These are phyloP conservation scores for Cadophora malorum DNA, from an alignment of 2,329 filamentous ascomycete genomes.

Conservation along the genomic window DNA sequence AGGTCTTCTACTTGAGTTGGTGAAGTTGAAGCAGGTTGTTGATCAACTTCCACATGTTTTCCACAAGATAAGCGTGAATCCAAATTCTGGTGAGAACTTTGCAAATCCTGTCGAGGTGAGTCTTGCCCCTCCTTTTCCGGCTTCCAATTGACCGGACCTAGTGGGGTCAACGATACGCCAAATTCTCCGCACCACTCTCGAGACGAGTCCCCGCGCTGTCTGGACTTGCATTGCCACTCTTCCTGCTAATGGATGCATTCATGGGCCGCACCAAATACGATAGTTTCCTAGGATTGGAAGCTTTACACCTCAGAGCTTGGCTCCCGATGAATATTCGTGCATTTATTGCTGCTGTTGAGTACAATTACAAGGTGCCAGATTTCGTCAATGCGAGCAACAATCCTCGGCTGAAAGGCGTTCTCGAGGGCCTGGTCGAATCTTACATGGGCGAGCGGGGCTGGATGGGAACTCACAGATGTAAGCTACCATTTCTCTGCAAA, in stretches of 20 bases:
- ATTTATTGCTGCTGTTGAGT: constrained; percentile 6
- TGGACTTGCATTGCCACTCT: neutral
- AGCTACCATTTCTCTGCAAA: neutral
- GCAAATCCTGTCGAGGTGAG: constrained; percentile 1
- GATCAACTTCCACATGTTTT: neutral
- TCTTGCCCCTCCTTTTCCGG: no score
- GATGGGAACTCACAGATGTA: constrained; percentile 5
- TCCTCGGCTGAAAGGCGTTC: neutral
- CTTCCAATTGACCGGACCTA: no score
- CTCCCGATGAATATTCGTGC: neutral
- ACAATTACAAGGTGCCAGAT: constrained; percentile 6
- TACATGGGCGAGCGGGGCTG: constrained; percentile 2
- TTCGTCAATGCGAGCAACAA: neutral
- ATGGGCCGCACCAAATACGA: constrained; percentile 3
- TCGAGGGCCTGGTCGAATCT: neutral
- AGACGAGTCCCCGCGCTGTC: neutral
- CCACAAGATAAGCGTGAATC: constrained; percentile 2
- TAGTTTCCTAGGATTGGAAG: neutral
- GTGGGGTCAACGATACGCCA: constrained; percentile 3
- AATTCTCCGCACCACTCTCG: constrained; percentile 2
- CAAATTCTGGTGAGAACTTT: constrained; percentile 5
- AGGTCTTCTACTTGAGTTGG: constrained; percentile 3
- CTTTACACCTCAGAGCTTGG: neutral
- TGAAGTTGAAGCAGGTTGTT: constrained; percentile 9
- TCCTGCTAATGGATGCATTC: neutral